Evolutionary conservation across 2,329 filamentous ascomycete species (phyloP).

Genomic region (Fusarium citri): DNA sequence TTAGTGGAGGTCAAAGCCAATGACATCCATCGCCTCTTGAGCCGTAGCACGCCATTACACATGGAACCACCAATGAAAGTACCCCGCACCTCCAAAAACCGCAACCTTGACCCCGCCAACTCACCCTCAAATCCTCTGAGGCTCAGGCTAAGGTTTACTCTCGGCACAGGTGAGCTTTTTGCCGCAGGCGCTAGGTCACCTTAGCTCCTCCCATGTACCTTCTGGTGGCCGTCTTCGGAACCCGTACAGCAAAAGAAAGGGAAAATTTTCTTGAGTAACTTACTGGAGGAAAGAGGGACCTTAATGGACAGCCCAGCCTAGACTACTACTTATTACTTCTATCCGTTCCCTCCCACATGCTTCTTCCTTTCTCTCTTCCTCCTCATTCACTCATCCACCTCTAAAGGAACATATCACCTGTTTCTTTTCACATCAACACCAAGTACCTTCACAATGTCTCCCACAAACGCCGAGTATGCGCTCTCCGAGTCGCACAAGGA

Average conservation of each 20-base stretch:
- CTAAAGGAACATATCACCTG: conserved; percentile 24
- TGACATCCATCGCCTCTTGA: conserved; percentile 3
- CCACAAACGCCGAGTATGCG: conserved; percentile 61
- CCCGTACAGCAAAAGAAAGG: conserved; percentile 25
- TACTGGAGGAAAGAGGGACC: conserved; percentile 18
- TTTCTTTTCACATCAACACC: conserved; percentile 18
- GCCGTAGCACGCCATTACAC: not conserved
- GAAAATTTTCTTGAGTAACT: conserved; percentile 28
- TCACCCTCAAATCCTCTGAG: conserved; percentile 19
- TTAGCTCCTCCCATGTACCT: conserved; percentile 15
- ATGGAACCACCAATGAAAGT: conserved; percentile 33
- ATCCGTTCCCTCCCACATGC: conserved; percentile 35
- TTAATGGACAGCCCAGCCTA: conserved; percentile 12
- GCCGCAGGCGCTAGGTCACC: conserved; percentile 24
- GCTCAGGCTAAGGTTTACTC: conserved; percentile 23
- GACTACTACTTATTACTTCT: conserved; percentile 29
- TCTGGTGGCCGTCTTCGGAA: conserved; percentile 37
- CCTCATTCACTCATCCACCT: conserved; percentile 19
- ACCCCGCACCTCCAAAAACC: conserved; percentile 44
- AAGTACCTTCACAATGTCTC: conserved; percentile 53
- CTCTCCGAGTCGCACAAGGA: conserved; percentile 67
- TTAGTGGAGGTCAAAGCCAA: conserved; percentile 6
- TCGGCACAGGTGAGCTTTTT: conserved; percentile 34
- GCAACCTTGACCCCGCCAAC: conserved; percentile 33
- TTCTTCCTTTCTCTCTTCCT: conserved; percentile 19